Base-by-base conservation (phyloP, 2,329 filamentous ascomycete genomes). In the Samsoniella hepiali region DNA sequence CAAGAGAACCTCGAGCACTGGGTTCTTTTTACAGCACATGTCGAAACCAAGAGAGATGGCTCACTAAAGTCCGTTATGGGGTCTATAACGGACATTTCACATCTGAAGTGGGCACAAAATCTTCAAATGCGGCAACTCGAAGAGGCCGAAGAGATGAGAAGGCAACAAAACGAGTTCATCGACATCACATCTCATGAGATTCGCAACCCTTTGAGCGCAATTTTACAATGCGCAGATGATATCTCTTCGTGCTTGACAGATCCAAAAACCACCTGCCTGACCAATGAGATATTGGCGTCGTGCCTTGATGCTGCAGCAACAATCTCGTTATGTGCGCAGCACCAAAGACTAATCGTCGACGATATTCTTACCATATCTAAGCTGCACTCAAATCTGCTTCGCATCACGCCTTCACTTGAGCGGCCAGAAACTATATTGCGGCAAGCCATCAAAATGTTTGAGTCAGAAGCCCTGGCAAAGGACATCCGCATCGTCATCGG, bases 331-430 rank as follows among this genome's bases (percentile, higher is more conserved):
- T 94, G 91, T 68, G 88, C 90, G 1, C 87, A 91, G 68, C 90
- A 94, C 73, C 91, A 94, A 72, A 93, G 93, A 74, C 79, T 87
- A 9, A 91, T 91, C 51, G 87, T 91, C n/a, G 88, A 91, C 69
- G 88, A 91, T 70, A 88, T 91, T 32, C 76, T 91, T 45, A 91
- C 87, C 10, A 82, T 91, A 69, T 90, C 87, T 3, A 91, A 93
- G 71, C 82, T 94, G 36, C 90, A 94, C 70, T 90, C 89, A 3
- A 88, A 88, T 45, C 84, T 93, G 72, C 77, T 94, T 13, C 82
- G 88, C 3, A 87, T 93, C 7, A 89, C 89, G 0, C 90, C 90
- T 1, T 85, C 88, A 27, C 87, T 87, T 13, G 84, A 88, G 1
- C 85, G 90, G 68, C 89, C 90, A 0, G 78, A 90, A 58, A 81